Evolutionary conservation across 1,284 basidiomycete genomes (phyloP).

Genomic region (Psilocybe mexicana): DNA sequence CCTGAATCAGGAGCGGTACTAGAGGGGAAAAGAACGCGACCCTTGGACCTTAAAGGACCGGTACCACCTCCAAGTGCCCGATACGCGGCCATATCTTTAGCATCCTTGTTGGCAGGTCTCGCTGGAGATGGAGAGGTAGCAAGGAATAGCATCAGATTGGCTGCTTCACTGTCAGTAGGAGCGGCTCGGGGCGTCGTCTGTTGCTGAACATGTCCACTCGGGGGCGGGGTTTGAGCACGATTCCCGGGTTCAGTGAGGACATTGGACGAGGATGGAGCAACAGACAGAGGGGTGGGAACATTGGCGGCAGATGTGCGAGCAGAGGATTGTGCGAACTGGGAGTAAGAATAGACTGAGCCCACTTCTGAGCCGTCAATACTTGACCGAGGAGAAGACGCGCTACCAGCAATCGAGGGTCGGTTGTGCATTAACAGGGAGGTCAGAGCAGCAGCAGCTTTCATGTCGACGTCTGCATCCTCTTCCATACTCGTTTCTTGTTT

Average conservation of each 20-base stretch:
- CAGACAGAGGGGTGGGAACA: constrained; percentile 29
- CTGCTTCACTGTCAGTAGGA: constrained; percentile 72
- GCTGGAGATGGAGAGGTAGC: constrained; percentile 80
- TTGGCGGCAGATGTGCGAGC: constrained; percentile 39
- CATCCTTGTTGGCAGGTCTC: constrained; percentile 53
- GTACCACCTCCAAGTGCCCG: constrained; percentile 51
- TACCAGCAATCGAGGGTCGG: constrained; percentile 56
- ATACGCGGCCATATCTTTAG: constrained; percentile 54
- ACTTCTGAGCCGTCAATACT: constrained; percentile 64
- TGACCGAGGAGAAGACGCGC: constrained; percentile 64
- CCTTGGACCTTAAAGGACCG: constrained; percentile 55
- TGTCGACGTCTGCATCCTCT: constrained; percentile 62
- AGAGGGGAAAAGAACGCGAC: constrained; percentile 65
- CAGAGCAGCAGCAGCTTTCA: constrained; percentile 78
- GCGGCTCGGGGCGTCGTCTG: constrained; percentile 42
- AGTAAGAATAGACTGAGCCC: constrained; percentile 55
- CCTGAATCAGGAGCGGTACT: constrained; percentile 28
- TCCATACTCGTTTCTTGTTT: constrained; percentile 43
- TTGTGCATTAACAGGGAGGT: constrained; percentile 69
- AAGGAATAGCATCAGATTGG: constrained; percentile 76
- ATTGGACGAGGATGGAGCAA: constrained; percentile 25
- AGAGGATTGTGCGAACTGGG: constrained; percentile 66
- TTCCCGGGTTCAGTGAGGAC: constrained; percentile 25
- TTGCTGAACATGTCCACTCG: constrained; percentile 19
- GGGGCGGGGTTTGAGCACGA: constrained; percentile 33